Evolutionary conservation across 2,329 filamentous ascomycete species (phyloP), one percentile per base, ranked within the genome.

Genomic region (Passalora sequoiae): DNA sequence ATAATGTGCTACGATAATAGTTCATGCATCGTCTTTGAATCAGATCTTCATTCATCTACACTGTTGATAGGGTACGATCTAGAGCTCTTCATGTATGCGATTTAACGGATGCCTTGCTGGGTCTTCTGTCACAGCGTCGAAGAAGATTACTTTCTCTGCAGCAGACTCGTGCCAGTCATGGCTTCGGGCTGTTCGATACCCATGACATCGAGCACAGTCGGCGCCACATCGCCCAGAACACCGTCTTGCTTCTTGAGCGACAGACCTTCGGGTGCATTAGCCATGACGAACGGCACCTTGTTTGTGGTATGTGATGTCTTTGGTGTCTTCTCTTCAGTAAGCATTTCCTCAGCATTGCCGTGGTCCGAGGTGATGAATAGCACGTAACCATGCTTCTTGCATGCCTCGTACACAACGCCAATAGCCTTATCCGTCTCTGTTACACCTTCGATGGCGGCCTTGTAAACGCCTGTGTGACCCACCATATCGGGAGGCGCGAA

Each of bases 401-500:
- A 97, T 38, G 82, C 83, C 61, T 97, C 89, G 62, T 87, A 89
- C 59, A 98, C 89, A 66, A 83, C 80, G 60, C 88, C 89, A 60
- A 98, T 98, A 42, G 86, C 91, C 73, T 85, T 86, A 69, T 98
- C 92, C 9, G 92, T 98, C 55, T 91, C 83, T 56, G 82, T 76
- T 57, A 84, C 84, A 59, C 83, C 92, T 61, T 92, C 65, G 51
- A 98, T 83, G 44, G 92, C 92, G 21, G 92, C 91, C 60, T 97
- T 84, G 71, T 97, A 97, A 48, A 95, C 89, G 64, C 92, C 92
- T 8, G 92, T 98, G 74, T 98, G 92, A 57, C 92, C 92, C 54
- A 98, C 92, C 92, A 98, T 98, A 72, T 98, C 92, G 13, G 92
- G 92, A 30, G 92, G 92, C 30, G 92, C 92, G 70, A 98, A 97